phyloP scores from a whole-genome alignment of 768 basidiomycete species.

The Podaxis sp. region DNA sequence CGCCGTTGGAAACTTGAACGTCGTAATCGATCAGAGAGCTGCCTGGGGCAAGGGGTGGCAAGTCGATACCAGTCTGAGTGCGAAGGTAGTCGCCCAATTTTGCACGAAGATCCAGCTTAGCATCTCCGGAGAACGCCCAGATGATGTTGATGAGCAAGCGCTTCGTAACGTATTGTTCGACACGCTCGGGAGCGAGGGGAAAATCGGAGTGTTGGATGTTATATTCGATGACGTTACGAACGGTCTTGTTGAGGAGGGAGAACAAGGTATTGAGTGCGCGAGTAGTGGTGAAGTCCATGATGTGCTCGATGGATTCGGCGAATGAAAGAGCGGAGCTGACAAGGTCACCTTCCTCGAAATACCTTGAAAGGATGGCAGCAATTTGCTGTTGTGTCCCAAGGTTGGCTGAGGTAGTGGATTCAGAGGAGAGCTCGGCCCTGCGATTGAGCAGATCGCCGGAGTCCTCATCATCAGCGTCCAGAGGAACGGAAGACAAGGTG shows the following conservation, averaged over 20 bases:
- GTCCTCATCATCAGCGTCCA: constrained; percentile 92
- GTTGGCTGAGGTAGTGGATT: constrained; percentile 57
- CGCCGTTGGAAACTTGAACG: constrained; percentile 80
- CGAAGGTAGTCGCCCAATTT: constrained; percentile 88
- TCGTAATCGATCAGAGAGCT: constrained; percentile 94
- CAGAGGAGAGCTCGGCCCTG: constrained; percentile 49
- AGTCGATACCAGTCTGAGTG: constrained; percentile 84
- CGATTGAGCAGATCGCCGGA: constrained; percentile 59
- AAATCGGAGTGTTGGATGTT: constrained; percentile 95
- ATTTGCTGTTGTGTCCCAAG: constrained; percentile 77
- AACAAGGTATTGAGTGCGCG: constrained; percentile 95
- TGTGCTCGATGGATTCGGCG: constrained; percentile 88
- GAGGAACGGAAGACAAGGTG: constrained; percentile 67
- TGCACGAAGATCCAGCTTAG: constrained; percentile 86
- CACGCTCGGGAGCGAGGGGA: constrained; percentile 77
- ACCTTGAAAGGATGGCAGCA: constrained; percentile 71
- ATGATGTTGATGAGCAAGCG: constrained; percentile 89
- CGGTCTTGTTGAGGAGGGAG: constrained; percentile 95
- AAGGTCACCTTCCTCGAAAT: constrained; percentile 81
- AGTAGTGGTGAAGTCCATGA: constrained; percentile 96
- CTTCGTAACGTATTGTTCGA: constrained; percentile 91
- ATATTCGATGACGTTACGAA: constrained; percentile 91
- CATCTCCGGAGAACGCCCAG: constrained; percentile 98
- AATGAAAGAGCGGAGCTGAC: constrained; percentile 77
- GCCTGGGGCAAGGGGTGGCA: constrained; percentile 73